A percentile compares a stretch with the other conserved stretches of the same genome.
These are phyloP conservation scores for Pythium utonaiense DNA, from an alignment of 352 stramenopile species.

Conservation along the genomic window DNA sequence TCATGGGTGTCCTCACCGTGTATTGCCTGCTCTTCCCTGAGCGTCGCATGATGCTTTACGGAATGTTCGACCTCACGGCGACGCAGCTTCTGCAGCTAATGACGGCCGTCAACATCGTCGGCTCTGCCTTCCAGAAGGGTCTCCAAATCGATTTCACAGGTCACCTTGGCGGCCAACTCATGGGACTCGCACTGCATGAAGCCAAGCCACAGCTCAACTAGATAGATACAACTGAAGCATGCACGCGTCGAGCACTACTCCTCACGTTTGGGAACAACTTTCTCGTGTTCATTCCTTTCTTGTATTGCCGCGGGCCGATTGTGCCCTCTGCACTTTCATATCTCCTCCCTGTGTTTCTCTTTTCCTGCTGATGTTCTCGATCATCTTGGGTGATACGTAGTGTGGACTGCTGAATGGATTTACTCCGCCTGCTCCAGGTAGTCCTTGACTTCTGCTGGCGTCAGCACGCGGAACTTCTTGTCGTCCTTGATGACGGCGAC, in stretches of 20 bases:
- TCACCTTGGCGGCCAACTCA: slow-evolving; percentile 64
- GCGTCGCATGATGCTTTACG: slow-evolving; percentile 41
- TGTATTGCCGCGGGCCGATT: neutral
- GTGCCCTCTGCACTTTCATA: neutral
- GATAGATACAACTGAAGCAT: neutral
- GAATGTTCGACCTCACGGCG: slow-evolving; percentile 42
- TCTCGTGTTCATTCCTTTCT: neutral
- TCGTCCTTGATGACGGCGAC: slow-evolving; percentile 96
- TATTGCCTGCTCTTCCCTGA: slow-evolving; percentile 76
- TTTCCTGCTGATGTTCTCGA: neutral
- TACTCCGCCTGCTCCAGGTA: slow-evolving; percentile 99
- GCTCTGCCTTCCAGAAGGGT: slow-evolving; percentile 40
- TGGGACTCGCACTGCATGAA: slow-evolving; percentile 52
- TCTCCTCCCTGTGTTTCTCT: neutral
- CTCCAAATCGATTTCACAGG: slow-evolving; percentile 67
- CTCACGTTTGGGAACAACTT: neutral
- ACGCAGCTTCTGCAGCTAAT: slow-evolving; percentile 55
- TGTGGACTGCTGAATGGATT: slow-evolving; percentile 13
- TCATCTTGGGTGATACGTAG: neutral
- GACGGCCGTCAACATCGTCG: slow-evolving; percentile 60
- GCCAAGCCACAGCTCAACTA: slow-evolving; percentile 24
- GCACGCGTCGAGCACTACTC: neutral
- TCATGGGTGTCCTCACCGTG: slow-evolving; percentile 75
- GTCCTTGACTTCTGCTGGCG: slow-evolving; percentile 97
- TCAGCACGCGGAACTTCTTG: slow-evolving; percentile 97